Base-by-base conservation (phyloP, 805 yeast species). In the Kodamaea restingae region DNA sequence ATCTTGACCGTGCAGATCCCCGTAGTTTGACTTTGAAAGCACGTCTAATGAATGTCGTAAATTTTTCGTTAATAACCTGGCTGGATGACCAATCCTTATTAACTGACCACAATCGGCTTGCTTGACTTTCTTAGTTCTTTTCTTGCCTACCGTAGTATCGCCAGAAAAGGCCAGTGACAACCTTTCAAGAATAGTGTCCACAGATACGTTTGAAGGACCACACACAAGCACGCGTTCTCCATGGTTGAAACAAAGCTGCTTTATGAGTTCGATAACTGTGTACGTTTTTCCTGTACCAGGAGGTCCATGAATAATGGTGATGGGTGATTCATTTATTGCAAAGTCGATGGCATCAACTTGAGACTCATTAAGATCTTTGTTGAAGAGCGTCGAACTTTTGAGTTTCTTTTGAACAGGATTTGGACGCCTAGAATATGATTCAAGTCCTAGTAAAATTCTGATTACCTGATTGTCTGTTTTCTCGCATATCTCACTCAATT, bases 51-150 rank as follows among this genome's bases (percentile, higher is more conserved):
- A 86, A 56, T 88, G 95, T 15, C 74, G 67, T 24, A 81, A 59
- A 40, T 80, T 82, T 0, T 71, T 51, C 1, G 75, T 73, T 12
- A 88, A 57, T 10, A 91, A 67, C 41, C 97, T 73, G 1, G 97
- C 95, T 0, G 98, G 98, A 58, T 93, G 97, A 0, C 98, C 98
- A 26, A 91, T 73, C 52, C 98, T 71, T 8, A 91, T 67, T n/a
- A 93, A 60, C 41, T 76, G 55, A 12, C 55, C 60, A 18, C 35
- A 28, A 12, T 27, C 18, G 18, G 18, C 8, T 54, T 29, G 67
- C 59, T 9, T 72, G 5, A 21, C 67, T 67, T 29, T 70, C 54
- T 28, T 69, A 60, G 20, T 59, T 58, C 29, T 70, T 60, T 40
- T 48, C 37, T 51, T 51, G 34, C 40, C 47, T 15, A 37, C 36